Percentiles rank a stretch among this genome's conserved stretches.
Conservation (phyloP, 179 eudicot species). For the Pouteria campechiana region DNA sequence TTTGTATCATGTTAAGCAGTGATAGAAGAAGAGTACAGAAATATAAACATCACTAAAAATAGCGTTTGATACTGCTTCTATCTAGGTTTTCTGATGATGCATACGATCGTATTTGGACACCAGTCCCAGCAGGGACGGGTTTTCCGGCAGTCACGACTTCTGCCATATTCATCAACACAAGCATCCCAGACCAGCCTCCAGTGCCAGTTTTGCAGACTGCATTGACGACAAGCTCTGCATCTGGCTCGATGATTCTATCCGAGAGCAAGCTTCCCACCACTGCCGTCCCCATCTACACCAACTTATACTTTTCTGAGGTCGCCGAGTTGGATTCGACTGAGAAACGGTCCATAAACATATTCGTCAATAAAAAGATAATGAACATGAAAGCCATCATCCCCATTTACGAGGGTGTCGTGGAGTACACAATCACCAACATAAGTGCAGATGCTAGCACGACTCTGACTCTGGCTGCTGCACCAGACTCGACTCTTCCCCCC, state of each 20-base stretch:
- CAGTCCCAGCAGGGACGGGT: conserved; percentile 3
- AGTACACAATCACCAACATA: neutral
- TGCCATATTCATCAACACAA: neutral
- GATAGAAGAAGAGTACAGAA: too few species aligned
- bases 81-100: conserved; percentile 12
- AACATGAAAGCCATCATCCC: conserved; percentile 10
- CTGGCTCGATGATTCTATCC: neutral
- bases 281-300: conserved; percentile 4
- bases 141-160: neutral
- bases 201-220: conserved; percentile 17
- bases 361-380: neutral
- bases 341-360: conserved; percentile 11
- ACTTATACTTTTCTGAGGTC: conserved; percentile 28
- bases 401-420: conserved; percentile 12
- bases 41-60: too few species aligned
- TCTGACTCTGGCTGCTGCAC: conserved; percentile 14
- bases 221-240: conserved; percentile 5
- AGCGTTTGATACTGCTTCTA: too few species aligned
- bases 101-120: conserved; percentile 31
- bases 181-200: conserved; percentile 17
- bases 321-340: conserved; percentile 9
- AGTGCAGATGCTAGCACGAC: conserved; percentile 6
- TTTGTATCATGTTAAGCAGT: too few species aligned
- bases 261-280: neutral
- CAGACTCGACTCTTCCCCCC: conserved; percentile 23